phyloP scores from a whole-genome alignment of 495 filamentous ascomycete genomes.

The Penicillium verhagenii region DNA sequence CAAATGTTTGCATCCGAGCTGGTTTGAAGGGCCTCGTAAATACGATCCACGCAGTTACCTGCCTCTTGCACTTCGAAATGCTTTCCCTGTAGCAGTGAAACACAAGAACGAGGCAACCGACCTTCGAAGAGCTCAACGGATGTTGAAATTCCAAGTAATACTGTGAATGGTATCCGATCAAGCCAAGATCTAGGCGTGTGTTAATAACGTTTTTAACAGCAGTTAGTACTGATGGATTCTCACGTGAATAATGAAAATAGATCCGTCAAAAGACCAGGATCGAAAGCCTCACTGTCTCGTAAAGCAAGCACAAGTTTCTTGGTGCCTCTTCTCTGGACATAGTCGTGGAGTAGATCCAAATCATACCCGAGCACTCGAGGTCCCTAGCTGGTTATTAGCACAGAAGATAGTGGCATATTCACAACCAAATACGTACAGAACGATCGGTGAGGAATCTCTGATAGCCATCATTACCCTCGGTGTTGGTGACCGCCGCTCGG shows the following conservation, averaged over 20 bases:
- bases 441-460: constrained; percentile 48
- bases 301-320: constrained; percentile 73
- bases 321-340: constrained; percentile 54
- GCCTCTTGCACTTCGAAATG: constrained; percentile 83
- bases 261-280: constrained; percentile 73
- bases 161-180: constrained; percentile 84
- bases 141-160: constrained; percentile 87
- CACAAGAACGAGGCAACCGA: constrained; percentile 72
- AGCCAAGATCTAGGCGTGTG: constrained; percentile 67
- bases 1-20: constrained; percentile 54
- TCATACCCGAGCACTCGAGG: constrained; percentile 86
- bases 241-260: constrained; percentile 76
- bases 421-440: constrained; percentile 43
- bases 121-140: constrained; percentile 87
- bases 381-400: constrained; percentile 43
- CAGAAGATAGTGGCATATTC: background rate
- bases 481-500: constrained; percentile 60
- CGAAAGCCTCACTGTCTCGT: constrained; percentile 91
- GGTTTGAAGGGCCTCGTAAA: constrained; percentile 69
- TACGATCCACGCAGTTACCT: constrained; percentile 70
- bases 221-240: background rate
- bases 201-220: constrained; percentile 12
- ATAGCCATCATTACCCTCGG: constrained; percentile 45
- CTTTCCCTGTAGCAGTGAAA: constrained; percentile 67
- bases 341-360: constrained; percentile 72